phyloP scores from a whole-genome alignment of 148 eudicot species.

The Rhododendron ovatum region DNA sequence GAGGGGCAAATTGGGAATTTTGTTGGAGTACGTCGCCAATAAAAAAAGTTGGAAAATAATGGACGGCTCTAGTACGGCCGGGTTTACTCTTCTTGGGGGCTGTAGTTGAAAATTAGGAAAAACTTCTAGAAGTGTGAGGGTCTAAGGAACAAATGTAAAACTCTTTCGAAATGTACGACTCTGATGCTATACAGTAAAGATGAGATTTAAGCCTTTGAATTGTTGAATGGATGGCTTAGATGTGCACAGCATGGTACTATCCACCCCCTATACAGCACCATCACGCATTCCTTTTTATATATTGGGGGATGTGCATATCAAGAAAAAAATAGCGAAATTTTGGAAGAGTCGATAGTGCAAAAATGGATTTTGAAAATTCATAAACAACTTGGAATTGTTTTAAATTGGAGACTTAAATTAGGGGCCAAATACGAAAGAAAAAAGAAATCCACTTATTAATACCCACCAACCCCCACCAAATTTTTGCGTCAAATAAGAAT shows the following conservation, averaged over 20 bases:
- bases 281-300: too few relatives aligned
- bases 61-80: not conserved
- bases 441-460: too few relatives aligned
- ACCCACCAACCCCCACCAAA: too few relatives aligned
- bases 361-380: not conserved
- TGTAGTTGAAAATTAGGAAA: not conserved
- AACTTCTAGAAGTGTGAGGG: not conserved
- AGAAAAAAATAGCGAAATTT: not conserved
- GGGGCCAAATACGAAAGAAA: too few relatives aligned
- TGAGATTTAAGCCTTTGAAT: accelerated
- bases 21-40: not conserved
- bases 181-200: too few relatives aligned
- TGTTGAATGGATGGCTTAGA: too few relatives aligned
- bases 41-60: too few relatives aligned
- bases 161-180: too few relatives aligned
- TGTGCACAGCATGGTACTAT: too few relatives aligned
- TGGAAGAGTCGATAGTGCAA: not conserved
- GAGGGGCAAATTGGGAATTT: not conserved
- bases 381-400: not conserved
- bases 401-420: not conserved
- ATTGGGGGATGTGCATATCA: too few relatives aligned
- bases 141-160: not conserved
- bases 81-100: not conserved
- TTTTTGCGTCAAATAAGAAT: too few relatives aligned
- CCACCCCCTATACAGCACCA: too few relatives aligned